Conservation (phyloP, 78 protist species). For the Speleostelium caveatum region DNA sequence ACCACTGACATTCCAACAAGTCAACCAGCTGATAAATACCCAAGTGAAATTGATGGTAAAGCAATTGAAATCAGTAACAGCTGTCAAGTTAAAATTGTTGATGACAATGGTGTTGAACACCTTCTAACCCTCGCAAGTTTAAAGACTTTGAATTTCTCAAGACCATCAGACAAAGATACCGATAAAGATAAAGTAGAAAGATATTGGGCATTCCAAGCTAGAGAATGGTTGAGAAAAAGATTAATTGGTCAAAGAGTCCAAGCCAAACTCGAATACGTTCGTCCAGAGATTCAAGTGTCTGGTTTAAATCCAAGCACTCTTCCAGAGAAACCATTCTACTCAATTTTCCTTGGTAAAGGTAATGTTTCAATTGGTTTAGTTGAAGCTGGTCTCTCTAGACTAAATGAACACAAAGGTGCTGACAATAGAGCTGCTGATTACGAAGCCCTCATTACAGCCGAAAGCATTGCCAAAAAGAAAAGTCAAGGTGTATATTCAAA, state of each 20-base stretch:
- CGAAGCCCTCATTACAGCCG: conserved; percentile 74
- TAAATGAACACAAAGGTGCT: conserved; percentile 61
- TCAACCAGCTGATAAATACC: conserved; percentile 5
- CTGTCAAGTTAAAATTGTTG: conserved; percentile 45
- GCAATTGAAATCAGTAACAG: conserved; percentile 67
- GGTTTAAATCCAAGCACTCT: not conserved
- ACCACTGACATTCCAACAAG: not conserved
- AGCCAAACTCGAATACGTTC: conserved; percentile 52
- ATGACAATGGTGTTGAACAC: not conserved
- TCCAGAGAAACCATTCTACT: conserved; percentile 81
- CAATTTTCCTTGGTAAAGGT: conserved; percentile 69
- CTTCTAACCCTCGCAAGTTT: conserved; percentile 37
- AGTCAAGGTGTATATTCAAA: conserved; percentile 41
- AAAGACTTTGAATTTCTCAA: conserved; percentile 21
- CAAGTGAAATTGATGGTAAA: conserved; percentile 70
- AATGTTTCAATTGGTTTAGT: conserved; percentile 74
- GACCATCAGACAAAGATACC: conserved; percentile 3
- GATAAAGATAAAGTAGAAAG: conserved; percentile 26
- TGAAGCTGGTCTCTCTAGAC: conserved; percentile 71
- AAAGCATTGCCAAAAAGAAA: conserved; percentile 77
- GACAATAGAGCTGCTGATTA: conserved; percentile 73
- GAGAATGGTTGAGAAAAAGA: conserved; percentile 76
- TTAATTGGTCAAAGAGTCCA: conserved; percentile 68
- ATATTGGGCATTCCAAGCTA: conserved; percentile 78
- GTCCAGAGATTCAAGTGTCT: conserved; percentile 23